Evolutionary conservation across 2,329 filamentous ascomycete species (phyloP).

Genomic region (Teratosphaeria gauchensis): DNA sequence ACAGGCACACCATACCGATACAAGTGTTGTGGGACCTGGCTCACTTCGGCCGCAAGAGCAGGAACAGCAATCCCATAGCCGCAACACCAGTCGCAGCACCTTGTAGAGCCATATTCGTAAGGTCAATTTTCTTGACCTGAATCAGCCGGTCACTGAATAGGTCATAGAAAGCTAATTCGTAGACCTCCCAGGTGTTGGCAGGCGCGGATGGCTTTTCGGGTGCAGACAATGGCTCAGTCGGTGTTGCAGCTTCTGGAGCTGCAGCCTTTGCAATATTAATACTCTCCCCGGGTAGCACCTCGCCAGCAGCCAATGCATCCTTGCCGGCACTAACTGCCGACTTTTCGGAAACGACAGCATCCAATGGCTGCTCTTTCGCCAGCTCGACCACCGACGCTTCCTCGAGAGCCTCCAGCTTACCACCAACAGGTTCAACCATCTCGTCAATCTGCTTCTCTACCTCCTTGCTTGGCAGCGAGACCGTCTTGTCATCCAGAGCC

Average conservation of each 20-base stretch:
- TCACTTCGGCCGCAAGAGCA: conserved; percentile 24
- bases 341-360: not conserved
- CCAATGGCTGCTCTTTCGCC: not conserved
- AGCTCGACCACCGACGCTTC: not conserved
- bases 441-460: conserved; percentile 16
- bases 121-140: conserved; percentile 36
- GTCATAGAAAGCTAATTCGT: conserved; percentile 16
- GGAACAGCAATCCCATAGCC: conserved; percentile 25
- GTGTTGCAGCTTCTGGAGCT: not conserved
- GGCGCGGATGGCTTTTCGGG: not conserved
- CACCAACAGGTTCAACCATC: conserved; percentile 10
- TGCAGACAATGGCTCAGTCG: not conserved
- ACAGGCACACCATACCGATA: too few species aligned
- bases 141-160: conserved; percentile 36
- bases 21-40: too few species aligned
- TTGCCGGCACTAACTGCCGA: conserved; percentile 4
- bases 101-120: conserved; percentile 36
- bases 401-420: not conserved
- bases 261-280: conserved; percentile 5
- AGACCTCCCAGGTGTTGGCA: conserved; percentile 1
- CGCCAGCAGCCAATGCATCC: conserved; percentile 9
- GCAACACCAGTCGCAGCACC: conserved; percentile 34
- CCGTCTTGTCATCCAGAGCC: conserved; percentile 59
- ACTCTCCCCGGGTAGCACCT: conserved; percentile 17
- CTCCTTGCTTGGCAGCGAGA: conserved; percentile 16